Conservation (phyloP, 495 filamentous ascomycete genomes). For the Penicillium mononematosum region DNA sequence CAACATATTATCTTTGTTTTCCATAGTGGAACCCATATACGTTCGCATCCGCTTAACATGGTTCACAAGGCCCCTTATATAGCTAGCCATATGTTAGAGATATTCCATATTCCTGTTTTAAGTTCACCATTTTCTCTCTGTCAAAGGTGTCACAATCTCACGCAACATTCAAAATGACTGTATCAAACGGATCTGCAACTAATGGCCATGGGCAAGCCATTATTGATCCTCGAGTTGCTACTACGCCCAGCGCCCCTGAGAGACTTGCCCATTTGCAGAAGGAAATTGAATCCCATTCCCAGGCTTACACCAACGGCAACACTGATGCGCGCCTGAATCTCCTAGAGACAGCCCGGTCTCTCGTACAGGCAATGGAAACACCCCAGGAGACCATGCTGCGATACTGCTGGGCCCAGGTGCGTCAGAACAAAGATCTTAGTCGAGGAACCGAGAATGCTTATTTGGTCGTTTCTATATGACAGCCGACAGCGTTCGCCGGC, state of each 20-base stretch:
- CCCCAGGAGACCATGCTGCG: conserved; percentile 35
- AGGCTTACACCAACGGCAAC: conserved; percentile 3
- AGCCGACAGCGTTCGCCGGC: conserved; percentile 21
- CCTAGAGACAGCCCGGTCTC: conserved; percentile 21
- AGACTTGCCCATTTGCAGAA: not conserved
- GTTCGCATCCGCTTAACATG: too few relatives aligned
- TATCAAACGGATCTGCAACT: not conserved
- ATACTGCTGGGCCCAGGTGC: conserved; percentile 34
- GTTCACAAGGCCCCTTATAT: too few relatives aligned
- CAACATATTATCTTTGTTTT: too few relatives aligned
- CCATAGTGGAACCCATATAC: too few relatives aligned
- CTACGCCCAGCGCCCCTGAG: conserved; percentile 4
- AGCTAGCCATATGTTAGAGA: too few relatives aligned
- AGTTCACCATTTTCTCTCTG: too few relatives aligned
- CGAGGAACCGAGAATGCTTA: not conserved
- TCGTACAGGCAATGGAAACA: conserved; percentile 31
- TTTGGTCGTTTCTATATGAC: not conserved
- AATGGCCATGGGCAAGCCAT: not conserved
- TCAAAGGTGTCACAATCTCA: too few relatives aligned
- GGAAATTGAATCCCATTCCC: conserved; percentile 5
- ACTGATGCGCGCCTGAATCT: conserved; percentile 15
- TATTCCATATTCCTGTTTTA: too few relatives aligned
- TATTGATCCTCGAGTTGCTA: conserved; percentile 9
- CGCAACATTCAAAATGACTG: not conserved
- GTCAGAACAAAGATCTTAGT: not conserved